phyloP scores from a whole-genome alignment of 2,329 filamentous ascomycete genomes.

The Zymoseptoria pseudotritici region DNA sequence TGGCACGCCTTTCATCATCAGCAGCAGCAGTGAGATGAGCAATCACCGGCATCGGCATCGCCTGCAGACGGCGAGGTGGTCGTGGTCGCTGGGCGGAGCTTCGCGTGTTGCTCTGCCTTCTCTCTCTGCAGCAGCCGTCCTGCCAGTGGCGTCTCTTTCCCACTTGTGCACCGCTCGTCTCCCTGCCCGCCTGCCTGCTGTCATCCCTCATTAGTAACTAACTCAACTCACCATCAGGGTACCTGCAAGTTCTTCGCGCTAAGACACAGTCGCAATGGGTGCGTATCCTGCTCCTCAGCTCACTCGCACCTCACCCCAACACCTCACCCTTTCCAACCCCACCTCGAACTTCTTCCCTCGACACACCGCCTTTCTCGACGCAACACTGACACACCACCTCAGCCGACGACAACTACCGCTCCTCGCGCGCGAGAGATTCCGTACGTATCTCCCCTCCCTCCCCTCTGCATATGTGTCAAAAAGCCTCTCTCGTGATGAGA shows the following conservation, averaged over 20 bases:
- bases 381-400: not conserved
- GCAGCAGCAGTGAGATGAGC: not conserved
- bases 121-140: not conserved
- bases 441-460: not conserved
- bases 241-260: not conserved
- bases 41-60: not conserved
- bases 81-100: not conserved
- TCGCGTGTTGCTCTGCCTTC: not conserved
- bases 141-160: not conserved
- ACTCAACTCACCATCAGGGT: not conserved
- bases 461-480: not conserved
- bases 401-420: constrained; percentile 1
- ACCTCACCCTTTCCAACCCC: constrained; percentile 15
- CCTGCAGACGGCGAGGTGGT: not conserved
- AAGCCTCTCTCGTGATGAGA: not conserved
- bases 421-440: constrained; percentile 1
- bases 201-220: not conserved
- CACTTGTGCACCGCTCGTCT: not conserved
- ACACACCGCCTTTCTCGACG: not conserved
- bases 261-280: not conserved
- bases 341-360: constrained; percentile 3
- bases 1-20: not conserved
- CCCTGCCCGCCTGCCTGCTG: constrained; percentile 2
- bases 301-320: not conserved
- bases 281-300: not conserved